A percentile compares a stretch with the other conserved stretches of the same genome.
These are phyloP conservation scores for Starmerella asiatica DNA, from an alignment of 805 yeast species.

Conservation along the genomic window DNA sequence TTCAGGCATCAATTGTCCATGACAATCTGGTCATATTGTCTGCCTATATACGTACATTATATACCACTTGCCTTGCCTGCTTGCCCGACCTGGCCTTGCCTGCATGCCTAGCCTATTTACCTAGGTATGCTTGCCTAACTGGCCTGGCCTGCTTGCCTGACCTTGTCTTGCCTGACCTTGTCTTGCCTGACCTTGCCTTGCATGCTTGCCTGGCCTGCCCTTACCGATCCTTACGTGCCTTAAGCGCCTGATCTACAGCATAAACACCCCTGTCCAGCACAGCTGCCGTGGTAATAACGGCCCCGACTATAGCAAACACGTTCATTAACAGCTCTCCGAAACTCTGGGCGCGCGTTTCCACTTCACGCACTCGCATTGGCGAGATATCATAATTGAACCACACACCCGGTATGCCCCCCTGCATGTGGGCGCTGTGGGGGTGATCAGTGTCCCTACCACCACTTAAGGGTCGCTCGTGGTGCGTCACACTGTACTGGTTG, in stretches of 20 bases:
- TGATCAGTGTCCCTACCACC: slow-evolving; percentile 92
- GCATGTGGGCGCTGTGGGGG: slow-evolving; percentile 54
- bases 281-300: slow-evolving; percentile 85
- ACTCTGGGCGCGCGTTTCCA: slow-evolving; percentile 39
- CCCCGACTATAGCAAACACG: slow-evolving; percentile 76
- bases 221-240: slow-evolving; percentile 18
- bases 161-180: too few species aligned
- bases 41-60: too few species aligned
- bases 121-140: too few species aligned
- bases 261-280: slow-evolving; percentile 75
- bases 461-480: slow-evolving; percentile 66
- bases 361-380: slow-evolving; percentile 80
- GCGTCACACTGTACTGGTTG: slow-evolving; percentile 79
- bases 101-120: not conserved
- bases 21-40: too few species aligned
- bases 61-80: too few species aligned
- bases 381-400: slow-evolving; percentile 82
- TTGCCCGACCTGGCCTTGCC: too few species aligned
- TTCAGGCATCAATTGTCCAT: too few species aligned
- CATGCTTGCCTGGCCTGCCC: too few species aligned
- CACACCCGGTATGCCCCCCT: slow-evolving; percentile 86
- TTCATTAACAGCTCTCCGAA: slow-evolving; percentile 27
- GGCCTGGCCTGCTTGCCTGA: too few species aligned
- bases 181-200: too few species aligned
- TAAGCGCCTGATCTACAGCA: slow-evolving; percentile 63